phyloP scores from a whole-genome alignment of 768 basidiomycete species.

The Amanita subjunquillea region DNA sequence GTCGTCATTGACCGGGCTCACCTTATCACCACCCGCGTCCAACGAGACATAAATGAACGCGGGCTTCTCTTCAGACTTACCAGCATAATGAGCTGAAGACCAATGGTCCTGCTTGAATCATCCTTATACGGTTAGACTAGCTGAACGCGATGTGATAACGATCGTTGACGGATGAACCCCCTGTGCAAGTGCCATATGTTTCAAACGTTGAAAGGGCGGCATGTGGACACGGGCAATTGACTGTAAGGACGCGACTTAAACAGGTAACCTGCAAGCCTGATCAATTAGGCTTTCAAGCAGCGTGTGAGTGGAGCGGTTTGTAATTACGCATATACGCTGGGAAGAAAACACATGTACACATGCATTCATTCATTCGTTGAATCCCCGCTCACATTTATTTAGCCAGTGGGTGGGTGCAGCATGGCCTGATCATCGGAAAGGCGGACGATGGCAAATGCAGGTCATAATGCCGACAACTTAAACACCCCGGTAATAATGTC shows the following conservation, averaged over 20 bases:
- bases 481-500: too few relatives aligned
- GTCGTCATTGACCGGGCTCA: not conserved
- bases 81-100: not conserved
- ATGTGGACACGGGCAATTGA: not conserved
- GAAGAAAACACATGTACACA: too few relatives aligned
- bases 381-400: too few relatives aligned
- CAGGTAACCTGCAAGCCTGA: not conserved
- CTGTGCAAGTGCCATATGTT: not conserved
- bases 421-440: too few relatives aligned
- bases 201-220: not conserved
- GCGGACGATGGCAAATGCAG: too few relatives aligned
- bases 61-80: not conserved
- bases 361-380: too few relatives aligned
- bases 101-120: not conserved
- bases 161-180: too few relatives aligned
- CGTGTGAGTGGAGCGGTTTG: not conserved
- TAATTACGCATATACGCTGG: too few relatives aligned
- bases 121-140: not conserved
- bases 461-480: too few relatives aligned
- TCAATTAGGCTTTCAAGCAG: not conserved
- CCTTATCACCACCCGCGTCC: not conserved
- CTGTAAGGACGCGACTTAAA: not conserved
- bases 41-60: not conserved
- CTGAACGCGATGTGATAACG: too few relatives aligned
- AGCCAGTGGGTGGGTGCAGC: too few relatives aligned